phyloP scores from a whole-genome alignment of 257 asterid genomes.

The Lycium barbarum region DNA sequence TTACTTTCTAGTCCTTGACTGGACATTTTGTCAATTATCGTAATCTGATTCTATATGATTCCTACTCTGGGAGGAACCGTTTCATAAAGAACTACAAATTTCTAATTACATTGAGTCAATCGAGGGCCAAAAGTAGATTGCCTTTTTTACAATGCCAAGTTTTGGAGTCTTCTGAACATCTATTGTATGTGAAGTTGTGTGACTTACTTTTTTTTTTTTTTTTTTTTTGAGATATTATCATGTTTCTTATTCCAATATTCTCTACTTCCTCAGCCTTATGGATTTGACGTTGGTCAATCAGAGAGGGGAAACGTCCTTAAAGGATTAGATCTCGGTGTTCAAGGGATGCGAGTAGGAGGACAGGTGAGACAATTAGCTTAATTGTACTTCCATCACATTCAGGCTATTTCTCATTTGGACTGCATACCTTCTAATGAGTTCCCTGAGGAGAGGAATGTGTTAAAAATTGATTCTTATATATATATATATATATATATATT shows the following conservation, averaged over 20 bases:
- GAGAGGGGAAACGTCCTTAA: conserved; percentile 85
- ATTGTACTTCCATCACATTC: conserved; percentile 6
- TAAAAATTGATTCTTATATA: background rate
- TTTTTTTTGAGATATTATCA: background rate
- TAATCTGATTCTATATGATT: background rate
- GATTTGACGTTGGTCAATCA: conserved; percentile 93
- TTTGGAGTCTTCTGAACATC: background rate
- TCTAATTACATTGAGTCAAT: background rate
- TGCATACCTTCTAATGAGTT: background rate
- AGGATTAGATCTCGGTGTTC: conserved; percentile 93
- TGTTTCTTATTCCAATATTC: conserved; percentile 15
- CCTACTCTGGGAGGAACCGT: background rate
- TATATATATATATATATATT: background rate
- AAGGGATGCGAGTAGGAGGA: conserved; percentile 98
- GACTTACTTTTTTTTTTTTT: background rate
- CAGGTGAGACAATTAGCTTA: conserved; percentile 61
- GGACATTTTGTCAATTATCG: background rate
- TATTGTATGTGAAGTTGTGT: background rate
- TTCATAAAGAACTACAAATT: background rate
- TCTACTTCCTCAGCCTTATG: conserved; percentile 73
- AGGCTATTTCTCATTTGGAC: background rate
- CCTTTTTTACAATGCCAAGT: background rate
- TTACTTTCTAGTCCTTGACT: background rate
- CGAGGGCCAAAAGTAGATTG: background rate
- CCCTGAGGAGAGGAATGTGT: background rate